Conservation (phyloP, 2,329 filamentous ascomycete genomes). For the Fonsecaea pugnacius region DNA sequence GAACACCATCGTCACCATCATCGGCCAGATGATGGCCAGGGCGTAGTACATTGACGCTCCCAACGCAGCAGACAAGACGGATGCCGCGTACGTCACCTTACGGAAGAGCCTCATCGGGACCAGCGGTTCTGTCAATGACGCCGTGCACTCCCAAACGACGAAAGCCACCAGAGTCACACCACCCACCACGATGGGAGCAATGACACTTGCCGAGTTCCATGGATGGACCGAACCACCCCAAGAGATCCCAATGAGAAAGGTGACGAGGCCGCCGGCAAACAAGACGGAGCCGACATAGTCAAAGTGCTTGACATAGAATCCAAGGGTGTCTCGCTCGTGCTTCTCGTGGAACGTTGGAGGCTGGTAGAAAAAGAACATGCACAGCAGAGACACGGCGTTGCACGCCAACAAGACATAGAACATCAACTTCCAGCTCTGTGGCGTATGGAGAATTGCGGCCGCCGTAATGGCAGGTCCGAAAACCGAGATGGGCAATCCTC, state of each 20-base stretch:
- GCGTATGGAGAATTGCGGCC: not conserved
- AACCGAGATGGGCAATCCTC: constrained; percentile 1
- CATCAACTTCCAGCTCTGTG: not conserved
- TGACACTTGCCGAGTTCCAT: constrained; percentile 48
- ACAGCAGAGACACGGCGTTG: constrained; percentile 3
- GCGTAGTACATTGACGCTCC: constrained; percentile 53
- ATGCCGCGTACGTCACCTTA: constrained; percentile 46
- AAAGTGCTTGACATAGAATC: constrained; percentile 47
- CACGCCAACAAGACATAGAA: constrained; percentile 2
- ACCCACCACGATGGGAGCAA: constrained; percentile 46
- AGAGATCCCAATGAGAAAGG: constrained; percentile 51
- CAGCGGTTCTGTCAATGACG: constrained; percentile 45
- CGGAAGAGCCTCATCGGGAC: constrained; percentile 51
- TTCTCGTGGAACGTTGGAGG: constrained; percentile 36
- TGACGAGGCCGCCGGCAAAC: constrained; percentile 46
- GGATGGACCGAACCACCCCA: constrained; percentile 48
- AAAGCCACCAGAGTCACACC: constrained; percentile 43
- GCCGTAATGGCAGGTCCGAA: constrained; percentile 1
- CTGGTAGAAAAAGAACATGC: constrained; percentile 13
- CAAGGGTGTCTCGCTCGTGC: constrained; percentile 23
- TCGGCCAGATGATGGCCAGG: constrained; percentile 53
- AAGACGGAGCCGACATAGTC: constrained; percentile 54
- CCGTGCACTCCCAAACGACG: constrained; percentile 46
- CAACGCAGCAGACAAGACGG: constrained; percentile 42
- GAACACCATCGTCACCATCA: too few relatives aligned